A percentile compares a stretch with the other conserved stretches of the same genome.
These are phyloP conservation scores for Stevia rebaudiana DNA, from an alignment of 140 eudicot species.

Conservation along the genomic window DNA sequence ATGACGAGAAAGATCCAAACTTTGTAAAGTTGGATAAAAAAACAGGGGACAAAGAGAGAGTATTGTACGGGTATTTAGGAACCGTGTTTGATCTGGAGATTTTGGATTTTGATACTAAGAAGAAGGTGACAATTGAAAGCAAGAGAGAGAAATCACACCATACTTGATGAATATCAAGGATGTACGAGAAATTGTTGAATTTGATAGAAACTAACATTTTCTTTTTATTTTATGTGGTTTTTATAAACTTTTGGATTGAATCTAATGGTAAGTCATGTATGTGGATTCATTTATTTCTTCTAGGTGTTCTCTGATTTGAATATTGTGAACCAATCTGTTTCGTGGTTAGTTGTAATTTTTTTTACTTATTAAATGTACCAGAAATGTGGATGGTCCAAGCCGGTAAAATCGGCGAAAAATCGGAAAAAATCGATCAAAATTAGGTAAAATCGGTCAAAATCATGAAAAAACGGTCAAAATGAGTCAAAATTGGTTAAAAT, in stretches of 20 bases:
- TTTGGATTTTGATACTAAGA: conserved; percentile 63
- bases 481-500: too few relatives aligned
- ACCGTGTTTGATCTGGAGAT: conserved; percentile 69
- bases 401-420: too few relatives aligned
- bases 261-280: background rate
- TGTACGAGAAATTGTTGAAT: background rate
- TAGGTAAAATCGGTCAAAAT: too few relatives aligned
- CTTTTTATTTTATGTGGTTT: background rate
- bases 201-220: conserved; percentile 16
- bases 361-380: too few relatives aligned
- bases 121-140: conserved; percentile 66
- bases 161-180: conserved; percentile 13
- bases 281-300: conserved; percentile 7
- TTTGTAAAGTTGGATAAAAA: conserved; percentile 57
- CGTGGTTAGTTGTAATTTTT: background rate
- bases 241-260: background rate
- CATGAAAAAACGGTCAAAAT: too few relatives aligned
- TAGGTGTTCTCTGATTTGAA: background rate
- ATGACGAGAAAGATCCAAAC: conserved; percentile 62
- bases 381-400: too few relatives aligned
- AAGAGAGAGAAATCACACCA: conserved; percentile 35
- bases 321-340: background rate
- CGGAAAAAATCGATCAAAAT: too few relatives aligned
- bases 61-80: conserved; percentile 74
- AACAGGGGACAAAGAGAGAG: conserved; percentile 70